Evolutionary conservation across 306 rosid genomes (phyloP), one percentile per base, ranked within the genome.

Genomic region (Rubus idaeus): DNA sequence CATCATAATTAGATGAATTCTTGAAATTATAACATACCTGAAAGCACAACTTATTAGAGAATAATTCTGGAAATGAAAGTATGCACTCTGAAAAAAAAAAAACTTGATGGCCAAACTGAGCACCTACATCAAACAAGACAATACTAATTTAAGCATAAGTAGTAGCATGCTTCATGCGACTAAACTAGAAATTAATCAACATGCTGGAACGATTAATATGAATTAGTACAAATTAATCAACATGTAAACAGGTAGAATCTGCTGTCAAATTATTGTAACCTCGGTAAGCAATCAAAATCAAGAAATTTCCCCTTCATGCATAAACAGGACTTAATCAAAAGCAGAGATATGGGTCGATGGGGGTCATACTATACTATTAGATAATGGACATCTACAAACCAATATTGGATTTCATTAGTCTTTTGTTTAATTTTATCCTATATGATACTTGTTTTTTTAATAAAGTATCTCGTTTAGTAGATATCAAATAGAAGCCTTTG

Each of bases 101-200:
- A 87, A 86, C 98, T 85, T 18, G 96, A 89, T 40, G 93, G 91
- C 97, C 96, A 94, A 78, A 94, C 76, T 9, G 96, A 87, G 83
- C 98, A 91, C 83, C 97, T 91, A 78, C 80, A 84, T 21, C 37
- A 65, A 58, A 40, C 76, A 73, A 80, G 83, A 79, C 64, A n/a
- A 64, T 45, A 66, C 71, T 13, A 63, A 55, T 74, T 78, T 78
- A 17, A 50, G 49, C 37, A 74, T n/a, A n/a, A n/a, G n/a, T n/a
- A 72, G 51, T 61, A 75, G 14, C 21, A 75, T 55, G 73, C 47
- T 66, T 51, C 70, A 73, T 63, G 60, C 47, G 71, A 50, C 61
- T 62, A 78, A 57, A 18, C 39, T 8, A 56, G 58, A 65, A 30
- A 73, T 30, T 2, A 12, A 7, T 5, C 70, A 6, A 44, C 6